These are phyloP conservation scores for Boletus sensibilis DNA, from an alignment of 768 basidiomycete genomes.

Conservation along the genomic window DNA sequence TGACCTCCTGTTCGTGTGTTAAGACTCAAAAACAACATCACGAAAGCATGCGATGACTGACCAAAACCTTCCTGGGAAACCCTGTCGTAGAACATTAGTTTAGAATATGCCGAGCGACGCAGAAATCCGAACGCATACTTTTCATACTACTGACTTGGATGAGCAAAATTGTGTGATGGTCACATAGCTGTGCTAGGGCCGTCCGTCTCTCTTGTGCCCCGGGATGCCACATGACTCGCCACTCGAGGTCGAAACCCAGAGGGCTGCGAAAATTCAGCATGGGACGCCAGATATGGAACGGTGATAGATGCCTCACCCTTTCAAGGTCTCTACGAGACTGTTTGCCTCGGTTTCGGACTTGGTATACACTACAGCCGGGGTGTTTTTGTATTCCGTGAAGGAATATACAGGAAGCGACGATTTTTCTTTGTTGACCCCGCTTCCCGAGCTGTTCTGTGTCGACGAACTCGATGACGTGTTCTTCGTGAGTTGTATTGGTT, in stretches of 20 bases:
- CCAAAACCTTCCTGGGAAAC: conserved; percentile 45
- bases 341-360: conserved; percentile 43
- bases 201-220: conserved; percentile 36
- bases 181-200: conserved; percentile 48
- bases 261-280: conserved; percentile 32
- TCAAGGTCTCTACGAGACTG: conserved; percentile 36
- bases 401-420: conserved; percentile 35
- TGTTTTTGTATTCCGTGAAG: conserved; percentile 33
- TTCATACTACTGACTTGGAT: conserved; percentile 50
- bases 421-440: conserved; percentile 1
- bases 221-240: conserved; percentile 39
- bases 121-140: conserved; percentile 28
- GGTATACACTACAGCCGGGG: conserved; percentile 40
- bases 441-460: not conserved
- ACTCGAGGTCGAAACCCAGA: conserved; percentile 53
- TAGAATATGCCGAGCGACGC: not conserved
- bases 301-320: conserved; percentile 31
- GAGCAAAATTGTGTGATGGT: conserved; percentile 42
- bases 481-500: not conserved
- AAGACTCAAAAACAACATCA: not conserved
- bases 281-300: not conserved
- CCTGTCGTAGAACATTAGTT: conserved; percentile 24
- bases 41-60: conserved; percentile 12
- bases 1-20: conserved; percentile 37
- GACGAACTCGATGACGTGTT: conserved; percentile 2